Evolutionary conservation across 345 rosid species (phyloP), one percentile per base, ranked within the genome.

Genomic region (Acer negundo): DNA sequence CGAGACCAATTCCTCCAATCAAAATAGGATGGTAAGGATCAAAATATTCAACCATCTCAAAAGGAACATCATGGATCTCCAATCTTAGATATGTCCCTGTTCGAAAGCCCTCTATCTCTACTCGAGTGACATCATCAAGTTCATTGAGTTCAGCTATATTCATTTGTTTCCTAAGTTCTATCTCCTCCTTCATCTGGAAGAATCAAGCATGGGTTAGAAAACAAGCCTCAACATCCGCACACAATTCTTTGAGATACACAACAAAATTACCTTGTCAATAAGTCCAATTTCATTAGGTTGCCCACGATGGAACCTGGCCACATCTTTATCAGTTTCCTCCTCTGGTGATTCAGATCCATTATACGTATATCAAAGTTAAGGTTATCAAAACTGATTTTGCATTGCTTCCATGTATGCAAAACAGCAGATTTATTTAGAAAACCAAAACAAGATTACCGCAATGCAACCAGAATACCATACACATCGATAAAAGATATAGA

Each of bases 61-160:
- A 96, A 67, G 99, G 95, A 85, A 96, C 97, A 79, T 80, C 90
- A 82, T 89, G 97, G 82, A 96, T 82, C 86, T 91, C 99, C 88
- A 96, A 85, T 69, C 99, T 87, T 53, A 96, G 55, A 80, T 96
- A 96, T 59, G 90, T 86, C 75, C 98, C 99, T 13, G 95, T 89
- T 63, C 77, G 88, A 79, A 90, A 92, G 72, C 99, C 99, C 85
- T 94, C 99, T 46, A 96, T 85, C 82, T 92, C 95, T 69, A 89
- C 58, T 65, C 98, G 87, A 77, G 91, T 86, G 46, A 88, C 89
- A 77, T 92, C 97, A 77, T 91, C 97, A 62, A 94, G 93, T 75
- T 89, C 92, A 80, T 90, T 82, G 58, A 94, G 94, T 84, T 91
- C 97, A 24, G 88, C 82, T 80, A 91, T 74, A 81, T 94, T 96